Evolutionary conservation across 1,284 basidiomycete genomes (phyloP), one percentile per base, ranked within the genome.

Genomic region (Microbotryomycetes sp.): DNA sequence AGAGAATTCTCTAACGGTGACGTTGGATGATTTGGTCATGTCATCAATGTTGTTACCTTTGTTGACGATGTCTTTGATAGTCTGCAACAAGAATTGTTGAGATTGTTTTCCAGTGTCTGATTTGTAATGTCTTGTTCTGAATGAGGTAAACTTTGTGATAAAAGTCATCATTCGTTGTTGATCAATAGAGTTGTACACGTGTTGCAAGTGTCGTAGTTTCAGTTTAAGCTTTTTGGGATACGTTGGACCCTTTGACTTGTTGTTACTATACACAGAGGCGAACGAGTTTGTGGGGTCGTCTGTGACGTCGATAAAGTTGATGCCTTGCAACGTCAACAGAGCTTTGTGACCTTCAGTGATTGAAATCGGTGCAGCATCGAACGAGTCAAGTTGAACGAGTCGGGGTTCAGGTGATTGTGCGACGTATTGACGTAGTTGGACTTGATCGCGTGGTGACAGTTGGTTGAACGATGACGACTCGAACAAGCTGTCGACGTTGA

Each of bases 21-120:
- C 4, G 28, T 6, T 3, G 23, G 6, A 19, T 22, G 14, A 6
- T 16, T 4, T n/a, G 29, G 15, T 19, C 16, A 2, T 15, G 15
- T 3, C 4, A 2, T 7, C 7, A 12, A 64, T 42, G 22, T 63
- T 45, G 28, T 60, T 25, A 31, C 58, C 25, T 49, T 57, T 31
- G 49, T 58, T 54, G 25, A 60, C 59, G 42, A 68, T 58, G 75
- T 89, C 79, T 29, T 79, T 73, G 68, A 96, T 84, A 72, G 81
- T 86, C 51, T 79, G 79, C 66, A 88, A 77, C 54, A 97, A 81
- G 92, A 92, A 98, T 64, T 82, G 76, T 74, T 96, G 91, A 70
- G 87, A 77, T 60, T 80, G 73, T 56, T 76, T 76, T 25, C 94
- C 96, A 9, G 86, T 88, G 82, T 89, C 75, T 2, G 75, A 77